Conservation (phyloP, 805 yeast genomes). For the Ogataea wickerhamii region DNA sequence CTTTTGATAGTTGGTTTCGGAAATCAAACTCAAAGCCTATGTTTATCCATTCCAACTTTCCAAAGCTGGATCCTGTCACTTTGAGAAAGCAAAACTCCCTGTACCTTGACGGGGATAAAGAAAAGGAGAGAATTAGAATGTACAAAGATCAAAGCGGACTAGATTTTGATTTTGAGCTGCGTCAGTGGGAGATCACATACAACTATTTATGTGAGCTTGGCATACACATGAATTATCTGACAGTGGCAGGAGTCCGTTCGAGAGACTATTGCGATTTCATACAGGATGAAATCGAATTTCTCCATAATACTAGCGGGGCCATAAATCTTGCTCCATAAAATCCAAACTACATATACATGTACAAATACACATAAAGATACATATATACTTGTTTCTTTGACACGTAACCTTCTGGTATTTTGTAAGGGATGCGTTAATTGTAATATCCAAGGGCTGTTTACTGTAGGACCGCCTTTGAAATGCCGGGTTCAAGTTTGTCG, state of each 20-base stretch:
- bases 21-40: slow-evolving; percentile 27
- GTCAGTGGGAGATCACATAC: slow-evolving; percentile 55
- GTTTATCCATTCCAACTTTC: slow-evolving; percentile 53
- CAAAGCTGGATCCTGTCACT: slow-evolving; percentile 47
- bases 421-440: no score
- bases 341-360: no score
- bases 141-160: slow-evolving; percentile 30
- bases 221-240: slow-evolving; percentile 24
- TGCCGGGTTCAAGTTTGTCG: no score
- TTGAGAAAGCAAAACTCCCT: slow-evolving; percentile 36
- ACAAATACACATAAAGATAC: no score
- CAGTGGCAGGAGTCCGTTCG: slow-evolving; percentile 26
- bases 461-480: no score
- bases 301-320: slow-evolving; percentile 27
- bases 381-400: no score
- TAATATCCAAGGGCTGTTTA: no score
- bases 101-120: slow-evolving; percentile 15
- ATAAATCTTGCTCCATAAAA: slow-evolving; percentile 4
- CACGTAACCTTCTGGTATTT: no score
- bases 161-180: slow-evolving; percentile 53
- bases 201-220: slow-evolving; percentile 30
- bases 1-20: slow-evolving; percentile 22
- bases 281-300: slow-evolving; percentile 41
- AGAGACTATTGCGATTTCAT: slow-evolving; percentile 51
- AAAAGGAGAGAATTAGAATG: slow-evolving; percentile 23